phyloP scores from a whole-genome alignment of 257 asterid genomes.

The Handroanthus guayacan region DNA sequence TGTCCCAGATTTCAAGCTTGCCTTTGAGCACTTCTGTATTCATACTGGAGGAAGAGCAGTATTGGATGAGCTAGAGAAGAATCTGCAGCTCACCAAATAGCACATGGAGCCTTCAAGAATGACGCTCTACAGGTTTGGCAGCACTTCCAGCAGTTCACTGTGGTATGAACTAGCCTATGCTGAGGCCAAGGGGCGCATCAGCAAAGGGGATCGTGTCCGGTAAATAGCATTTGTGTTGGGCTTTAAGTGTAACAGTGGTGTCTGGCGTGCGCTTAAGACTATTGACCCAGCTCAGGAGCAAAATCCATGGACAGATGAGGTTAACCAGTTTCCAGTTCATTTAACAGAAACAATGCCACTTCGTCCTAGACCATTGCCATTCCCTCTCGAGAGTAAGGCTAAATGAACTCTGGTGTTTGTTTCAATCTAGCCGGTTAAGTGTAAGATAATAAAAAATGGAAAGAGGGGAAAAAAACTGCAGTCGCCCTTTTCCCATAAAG shows the following conservation, averaged over 20 bases:
- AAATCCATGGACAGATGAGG: constrained; percentile 55
- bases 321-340: constrained; percentile 48
- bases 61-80: constrained; percentile 55
- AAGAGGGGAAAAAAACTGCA: neutral
- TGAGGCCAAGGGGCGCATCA: constrained; percentile 58
- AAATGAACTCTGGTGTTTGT: neutral
- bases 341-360: constrained; percentile 35
- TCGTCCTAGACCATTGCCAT: constrained; percentile 5
- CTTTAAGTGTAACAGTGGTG: constrained; percentile 55
- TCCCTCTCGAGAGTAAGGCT: neutral
- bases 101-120: constrained; percentile 63
- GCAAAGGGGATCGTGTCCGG: constrained; percentile 56
- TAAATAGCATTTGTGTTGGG: constrained; percentile 61
- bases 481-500: neutral
- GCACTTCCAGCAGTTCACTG: constrained; percentile 61
- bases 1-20: constrained; percentile 54
- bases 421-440: neutral
- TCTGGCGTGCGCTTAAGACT: constrained; percentile 52
- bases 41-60: constrained; percentile 58
- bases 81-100: constrained; percentile 45
- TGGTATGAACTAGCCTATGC: constrained; percentile 57
- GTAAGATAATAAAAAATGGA: neutral
- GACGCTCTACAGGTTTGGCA: constrained; percentile 57
- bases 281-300: constrained; percentile 44
- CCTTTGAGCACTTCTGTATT: constrained; percentile 56